Evolutionary conservation across 2,329 filamentous ascomycete genomes (phyloP).

Genomic region (Bipolaris gigantea): DNA sequence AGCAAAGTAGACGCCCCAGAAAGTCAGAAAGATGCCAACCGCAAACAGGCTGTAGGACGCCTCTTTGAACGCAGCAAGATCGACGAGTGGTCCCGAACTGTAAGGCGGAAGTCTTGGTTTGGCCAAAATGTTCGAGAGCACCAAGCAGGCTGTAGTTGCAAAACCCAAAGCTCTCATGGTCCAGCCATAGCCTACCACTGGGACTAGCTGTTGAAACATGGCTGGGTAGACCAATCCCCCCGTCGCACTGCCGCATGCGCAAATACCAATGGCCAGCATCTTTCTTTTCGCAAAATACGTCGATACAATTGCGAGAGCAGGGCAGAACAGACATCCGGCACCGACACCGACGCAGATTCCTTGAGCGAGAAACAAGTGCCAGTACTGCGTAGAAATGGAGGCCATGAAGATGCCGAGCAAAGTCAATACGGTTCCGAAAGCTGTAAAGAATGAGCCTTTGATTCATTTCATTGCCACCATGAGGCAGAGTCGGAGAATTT

Average conservation of each 20-base stretch:
- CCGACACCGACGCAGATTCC: constrained; percentile 32
- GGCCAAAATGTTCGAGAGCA: not conserved
- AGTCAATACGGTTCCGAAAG: not conserved
- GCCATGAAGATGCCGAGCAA: constrained; percentile 54
- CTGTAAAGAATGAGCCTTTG: not conserved
- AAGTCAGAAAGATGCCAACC: not conserved
- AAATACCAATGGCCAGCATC: constrained; percentile 11
- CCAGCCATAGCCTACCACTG: constrained; percentile 54
- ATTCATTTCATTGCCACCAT: not conserved
- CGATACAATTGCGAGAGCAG: not conserved
- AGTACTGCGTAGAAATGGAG: constrained; percentile 47
- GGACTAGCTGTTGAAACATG: constrained; percentile 13
- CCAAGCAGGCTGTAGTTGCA: not conserved
- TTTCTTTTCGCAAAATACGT: constrained; percentile 1
- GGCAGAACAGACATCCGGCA: constrained; percentile 11
- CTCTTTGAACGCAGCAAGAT: not conserved
- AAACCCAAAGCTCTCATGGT: constrained; percentile 60
- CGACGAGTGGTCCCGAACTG: not conserved
- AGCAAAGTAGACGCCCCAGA: constrained; percentile 43
- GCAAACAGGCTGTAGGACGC: not conserved
- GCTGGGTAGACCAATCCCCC: constrained; percentile 23
- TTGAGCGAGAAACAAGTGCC: constrained; percentile 44
- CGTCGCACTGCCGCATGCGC: constrained; percentile 13
- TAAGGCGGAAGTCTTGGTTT: not conserved
- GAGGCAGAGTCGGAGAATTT: not conserved